These are phyloP conservation scores for Sphaerosporella brunnea DNA, from an alignment of 495 filamentous ascomycete genomes.

Conservation along the genomic window DNA sequence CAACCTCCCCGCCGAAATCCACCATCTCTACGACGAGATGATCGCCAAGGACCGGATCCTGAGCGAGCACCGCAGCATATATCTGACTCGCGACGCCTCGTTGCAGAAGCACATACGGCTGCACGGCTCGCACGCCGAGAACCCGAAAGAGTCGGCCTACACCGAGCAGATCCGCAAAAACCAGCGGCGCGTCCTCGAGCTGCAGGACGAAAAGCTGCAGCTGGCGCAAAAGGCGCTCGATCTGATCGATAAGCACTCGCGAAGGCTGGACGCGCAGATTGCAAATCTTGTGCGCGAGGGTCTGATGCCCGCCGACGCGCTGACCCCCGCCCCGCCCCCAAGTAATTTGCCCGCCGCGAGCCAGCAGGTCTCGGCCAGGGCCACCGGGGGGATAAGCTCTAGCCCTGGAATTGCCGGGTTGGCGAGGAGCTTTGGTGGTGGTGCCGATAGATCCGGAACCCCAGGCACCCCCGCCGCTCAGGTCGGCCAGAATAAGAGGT, in stretches of 20 bases:
- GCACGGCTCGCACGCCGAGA: constrained; percentile 61
- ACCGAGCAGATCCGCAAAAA: constrained; percentile 51
- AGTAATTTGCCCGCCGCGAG: constrained; percentile 24
- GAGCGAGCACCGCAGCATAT: constrained; percentile 51
- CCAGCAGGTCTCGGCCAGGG: not conserved
- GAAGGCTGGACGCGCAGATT: constrained; percentile 70
- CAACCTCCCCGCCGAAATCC: constrained; percentile 80
- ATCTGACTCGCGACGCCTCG: constrained; percentile 58
- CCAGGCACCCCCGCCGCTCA: not conserved
- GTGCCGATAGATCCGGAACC: not conserved
- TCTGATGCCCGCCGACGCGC: constrained; percentile 58
- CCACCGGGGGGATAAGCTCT: not conserved
- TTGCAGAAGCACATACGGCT: constrained; percentile 81
- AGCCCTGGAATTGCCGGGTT: not conserved
- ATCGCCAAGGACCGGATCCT: constrained; percentile 71
- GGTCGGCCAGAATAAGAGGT: not conserved
- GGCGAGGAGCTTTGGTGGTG: too few relatives aligned
- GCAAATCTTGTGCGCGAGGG: constrained; percentile 64
- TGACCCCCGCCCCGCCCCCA: constrained; percentile 54
- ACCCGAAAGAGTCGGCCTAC: constrained; percentile 71
- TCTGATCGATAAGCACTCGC: constrained; percentile 75
- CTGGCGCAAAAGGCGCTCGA: constrained; percentile 59
- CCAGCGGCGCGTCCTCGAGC: constrained; percentile 47
- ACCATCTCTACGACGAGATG: constrained; percentile 86
- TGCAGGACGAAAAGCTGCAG: constrained; percentile 76